Evolutionary conservation across 177 flowering plant species (phyloP).

Genomic region (Vitis hybrid): DNA sequence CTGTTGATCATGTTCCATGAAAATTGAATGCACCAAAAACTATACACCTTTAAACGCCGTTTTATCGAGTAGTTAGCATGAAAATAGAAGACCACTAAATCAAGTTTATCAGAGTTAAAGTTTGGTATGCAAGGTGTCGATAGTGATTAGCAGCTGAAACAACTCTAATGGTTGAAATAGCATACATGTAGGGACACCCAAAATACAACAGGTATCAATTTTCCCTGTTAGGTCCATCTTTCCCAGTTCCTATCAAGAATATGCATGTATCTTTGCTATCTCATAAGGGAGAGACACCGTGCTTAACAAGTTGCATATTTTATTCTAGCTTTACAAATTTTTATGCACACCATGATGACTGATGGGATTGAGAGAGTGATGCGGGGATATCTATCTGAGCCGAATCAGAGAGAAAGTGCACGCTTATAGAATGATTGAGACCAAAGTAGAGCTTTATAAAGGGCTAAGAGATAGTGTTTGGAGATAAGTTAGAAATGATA

Average conservation of each 20-base stretch:
- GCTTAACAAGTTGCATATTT: too few species aligned
- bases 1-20: too few species aligned
- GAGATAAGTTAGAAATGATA: conserved; percentile 5
- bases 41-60: too few species aligned
- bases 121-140: neutral
- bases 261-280: conserved; percentile 15
- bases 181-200: conserved; percentile 9
- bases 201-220: neutral
- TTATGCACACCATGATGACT: conserved; percentile 4
- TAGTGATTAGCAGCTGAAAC: neutral
- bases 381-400: conserved; percentile 1
- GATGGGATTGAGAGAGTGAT: neutral
- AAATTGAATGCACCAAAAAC: too few species aligned
- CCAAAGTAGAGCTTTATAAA: conserved; percentile 10
- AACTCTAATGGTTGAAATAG: neutral
- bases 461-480: conserved; percentile 9
- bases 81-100: too few species aligned
- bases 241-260: conserved; percentile 13
- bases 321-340: conserved; percentile 3
- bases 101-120: neutral
- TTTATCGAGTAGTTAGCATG: too few species aligned
- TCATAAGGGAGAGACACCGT: neutral
- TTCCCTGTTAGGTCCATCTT: neutral
- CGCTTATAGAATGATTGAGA: conserved; percentile 24
- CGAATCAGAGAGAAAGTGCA: conserved; percentile 10